Evolutionary conservation across 1,139 yeast genomes (phyloP).

Genomic region (Zygosaccharomyces pseudobailii): DNA sequence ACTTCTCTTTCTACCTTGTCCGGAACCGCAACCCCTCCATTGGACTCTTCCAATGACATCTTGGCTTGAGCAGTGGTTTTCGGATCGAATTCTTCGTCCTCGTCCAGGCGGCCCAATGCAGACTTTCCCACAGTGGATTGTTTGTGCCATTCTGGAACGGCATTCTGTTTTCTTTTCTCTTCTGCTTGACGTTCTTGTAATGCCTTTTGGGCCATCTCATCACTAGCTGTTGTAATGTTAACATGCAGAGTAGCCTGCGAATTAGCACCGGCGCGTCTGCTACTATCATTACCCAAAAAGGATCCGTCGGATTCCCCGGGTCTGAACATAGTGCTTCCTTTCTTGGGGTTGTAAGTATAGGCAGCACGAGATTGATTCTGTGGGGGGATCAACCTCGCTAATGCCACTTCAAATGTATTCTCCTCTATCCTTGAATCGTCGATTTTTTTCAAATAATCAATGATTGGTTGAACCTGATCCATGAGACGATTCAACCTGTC

Average conservation of each 20-base stretch:
- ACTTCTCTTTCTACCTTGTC: constrained; percentile 7
- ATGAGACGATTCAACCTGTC: constrained; percentile 77
- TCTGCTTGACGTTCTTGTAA: constrained; percentile 61
- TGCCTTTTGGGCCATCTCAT: constrained; percentile 68
- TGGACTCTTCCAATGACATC: constrained; percentile 14
- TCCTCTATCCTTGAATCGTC: constrained; percentile 86
- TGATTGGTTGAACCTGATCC: constrained; percentile 86
- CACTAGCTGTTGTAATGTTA: constrained; percentile 78
- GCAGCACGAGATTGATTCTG: constrained; percentile 63
- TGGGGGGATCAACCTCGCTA: constrained; percentile 79
- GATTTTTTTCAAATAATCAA: constrained; percentile 73
- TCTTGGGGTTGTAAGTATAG: constrained; percentile 49
- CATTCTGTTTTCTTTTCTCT: constrained; percentile 85
- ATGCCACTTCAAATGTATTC: constrained; percentile 76
- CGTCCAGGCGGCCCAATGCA: constrained; percentile 50
- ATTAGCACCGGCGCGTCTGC: constrained; percentile 39
- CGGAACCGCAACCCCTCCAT: constrained; percentile 17
- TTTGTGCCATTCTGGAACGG: constrained; percentile 94
- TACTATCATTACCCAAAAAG: constrained; percentile 36
- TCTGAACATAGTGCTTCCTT: constrained; percentile 39
- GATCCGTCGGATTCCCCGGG: constrained; percentile 35
- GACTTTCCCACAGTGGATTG: constrained; percentile 77
- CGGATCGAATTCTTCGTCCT: constrained; percentile 35
- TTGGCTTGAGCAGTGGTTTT: constrained; percentile 23
- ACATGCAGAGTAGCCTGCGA: constrained; percentile 73